Evolutionary conservation across 2,329 filamentous ascomycete species (phyloP), one percentile per base, ranked within the genome.

Genomic region (Harringtonia aguacate): DNA sequence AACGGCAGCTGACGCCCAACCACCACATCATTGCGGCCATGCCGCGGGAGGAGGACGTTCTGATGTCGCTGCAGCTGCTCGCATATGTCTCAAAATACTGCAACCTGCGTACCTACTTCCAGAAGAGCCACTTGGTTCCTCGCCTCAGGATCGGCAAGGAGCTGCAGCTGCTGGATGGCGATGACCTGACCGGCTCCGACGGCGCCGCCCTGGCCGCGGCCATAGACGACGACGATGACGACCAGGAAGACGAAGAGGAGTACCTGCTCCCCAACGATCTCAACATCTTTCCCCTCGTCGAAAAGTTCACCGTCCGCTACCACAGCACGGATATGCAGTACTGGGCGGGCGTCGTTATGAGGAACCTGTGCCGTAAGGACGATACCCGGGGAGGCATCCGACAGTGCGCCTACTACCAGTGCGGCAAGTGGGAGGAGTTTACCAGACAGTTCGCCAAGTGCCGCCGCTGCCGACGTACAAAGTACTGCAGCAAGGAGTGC

Each of bases 401-500:
- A 45, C 92, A 98, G 61, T 98, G 92, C 62, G 92, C 92, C 43
- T 95, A 95, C 67, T 98, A 94, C 67, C 81, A 95, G 64, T 98
- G 92, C 62, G 90, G 90, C 48, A 95, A 94, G 61, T 98, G 92
- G 92, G 92, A 98, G 63, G 86, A 95, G 64, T 95, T 80, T 61
- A 89, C 90, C 33, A 80, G 92, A 49, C 90, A 98, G 60, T 98
- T 98, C 63, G 92, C 92, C 54, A 98, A 98, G 67, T 98, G 92
- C 67, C 82, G 92, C 52, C 82, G 92, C 52, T 98, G 92, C 67
- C 81, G 92, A 54, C 81, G 92, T 52, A 98, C 92, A 49, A 98
- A 98, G 64, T 95, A 95, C 69, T 98, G 92, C 79, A 95, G 89
- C 75, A 98, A 98, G 66, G 92, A 98, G 64, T 98, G 92, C 65